Evolutionary conservation across 495 filamentous ascomycete genomes (phyloP).

Genomic region (Penicillium simplicissimum): DNA sequence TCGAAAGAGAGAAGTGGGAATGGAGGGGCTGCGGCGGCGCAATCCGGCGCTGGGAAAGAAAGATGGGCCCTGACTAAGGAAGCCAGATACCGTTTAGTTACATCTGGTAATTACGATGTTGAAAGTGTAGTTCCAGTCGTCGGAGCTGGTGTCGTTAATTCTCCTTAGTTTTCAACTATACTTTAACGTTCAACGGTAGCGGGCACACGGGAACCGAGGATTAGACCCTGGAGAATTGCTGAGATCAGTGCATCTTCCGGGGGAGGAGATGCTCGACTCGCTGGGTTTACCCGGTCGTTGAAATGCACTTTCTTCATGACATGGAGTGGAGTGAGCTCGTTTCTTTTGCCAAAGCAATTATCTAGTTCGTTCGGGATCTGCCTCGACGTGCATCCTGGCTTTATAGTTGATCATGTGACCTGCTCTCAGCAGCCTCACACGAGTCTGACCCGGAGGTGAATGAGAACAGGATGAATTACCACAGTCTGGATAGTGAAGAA

Average conservation of each 20-base stretch:
- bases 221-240: neutral
- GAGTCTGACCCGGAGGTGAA: neutral
- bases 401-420: constrained; percentile 5
- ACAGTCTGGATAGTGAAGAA: no score
- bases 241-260: neutral
- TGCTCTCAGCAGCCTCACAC: neutral
- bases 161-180: neutral
- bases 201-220: neutral
- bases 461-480: no score
- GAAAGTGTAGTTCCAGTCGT: no score
- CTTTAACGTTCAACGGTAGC: constrained; percentile 1
- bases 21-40: constrained; percentile 37
- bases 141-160: neutral
- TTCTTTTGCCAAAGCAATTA: constrained; percentile 4
- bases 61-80: constrained; percentile 18
- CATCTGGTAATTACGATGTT: neutral
- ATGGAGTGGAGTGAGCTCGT: neutral
- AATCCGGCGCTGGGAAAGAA: constrained; percentile 16
- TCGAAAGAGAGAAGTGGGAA: constrained; percentile 16
- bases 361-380: neutral
- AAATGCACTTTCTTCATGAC: neutral
- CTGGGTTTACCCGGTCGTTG: neutral
- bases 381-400: neutral
- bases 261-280: neutral
- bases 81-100: constrained; percentile 2